phyloP scores from a whole-genome alignment of 371 early-diverging fungal genomes.

The Batrachochytrium dendrobatidis region DNA sequence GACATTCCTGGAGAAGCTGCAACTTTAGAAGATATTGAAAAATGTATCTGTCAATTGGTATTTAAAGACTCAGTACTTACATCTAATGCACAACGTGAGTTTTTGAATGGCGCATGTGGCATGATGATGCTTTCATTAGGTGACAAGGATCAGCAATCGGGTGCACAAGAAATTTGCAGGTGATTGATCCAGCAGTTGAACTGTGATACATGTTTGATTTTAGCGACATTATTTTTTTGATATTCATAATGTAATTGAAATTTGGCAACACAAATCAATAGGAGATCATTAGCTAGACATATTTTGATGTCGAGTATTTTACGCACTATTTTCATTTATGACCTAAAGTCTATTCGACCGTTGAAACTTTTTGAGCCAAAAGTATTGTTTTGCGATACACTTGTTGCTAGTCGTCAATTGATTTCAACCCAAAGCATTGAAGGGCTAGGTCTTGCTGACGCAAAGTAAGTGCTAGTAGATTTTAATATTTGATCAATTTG shows the following conservation, averaged over 20 bases:
- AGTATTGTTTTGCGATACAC: background rate
- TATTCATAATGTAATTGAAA: too few species aligned
- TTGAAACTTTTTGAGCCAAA: background rate
- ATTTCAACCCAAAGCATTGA: too few species aligned
- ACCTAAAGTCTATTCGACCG: constrained; percentile 1
- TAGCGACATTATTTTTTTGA: too few species aligned
- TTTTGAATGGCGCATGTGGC: background rate
- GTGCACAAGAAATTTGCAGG: too few species aligned
- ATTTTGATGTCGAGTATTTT: background rate
- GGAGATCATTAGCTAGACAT: too few species aligned
- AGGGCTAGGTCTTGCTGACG: background rate
- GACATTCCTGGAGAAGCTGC: background rate
- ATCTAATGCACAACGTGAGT: background rate
- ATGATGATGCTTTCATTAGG: background rate
- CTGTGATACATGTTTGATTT: too few species aligned
- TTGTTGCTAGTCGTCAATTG: too few species aligned
- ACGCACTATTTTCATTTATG: background rate
- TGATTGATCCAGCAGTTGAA: too few species aligned
- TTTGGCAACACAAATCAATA: too few species aligned
- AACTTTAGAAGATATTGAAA: background rate
- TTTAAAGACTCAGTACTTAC: background rate
- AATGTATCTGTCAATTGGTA: background rate
- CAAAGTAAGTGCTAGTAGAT: constrained; percentile 1
- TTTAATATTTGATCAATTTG: too few species aligned
- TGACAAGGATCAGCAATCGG: too few species aligned